Evolutionary conservation across 495 filamentous ascomycete species (phyloP), one percentile per base, ranked within the genome.

Genomic region (Daldinia decipiens): DNA sequence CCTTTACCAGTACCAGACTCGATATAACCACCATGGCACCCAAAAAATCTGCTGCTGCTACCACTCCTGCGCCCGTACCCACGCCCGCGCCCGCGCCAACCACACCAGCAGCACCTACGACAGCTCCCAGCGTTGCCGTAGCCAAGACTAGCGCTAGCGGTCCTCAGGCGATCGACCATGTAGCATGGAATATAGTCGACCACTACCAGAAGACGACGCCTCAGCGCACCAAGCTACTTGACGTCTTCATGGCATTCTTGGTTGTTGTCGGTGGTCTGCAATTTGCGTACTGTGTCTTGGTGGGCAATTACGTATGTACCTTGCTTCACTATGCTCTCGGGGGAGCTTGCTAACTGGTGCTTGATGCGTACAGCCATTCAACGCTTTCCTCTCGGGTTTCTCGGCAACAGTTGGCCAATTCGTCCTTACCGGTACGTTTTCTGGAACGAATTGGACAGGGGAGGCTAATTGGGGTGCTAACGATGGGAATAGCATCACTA

Each of bases 311-410:
- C 76, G 95, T 99, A 85, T 58, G 91, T 85, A 39, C 13, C 9
- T 58, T 45, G 2, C 54, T 52, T 31, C 15, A 5, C 24, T 19
- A 55, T 12, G 39, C 36, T 31, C 24, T 4, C 50, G 3, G n/a
- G 15, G 24, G 21, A 17, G 38, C 4, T 40, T 21, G 65, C 74
- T 43, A 39, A 31, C 58, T 31, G 3, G 6, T 57, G 5, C 52
- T 17, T 43, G n/a, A 53, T 52, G 26, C 45, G 54, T 45, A 67
- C 71, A 98, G 94, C 95, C 95, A 7, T 99, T 99, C 87, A 99
- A 99, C 80, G 95, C 95, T 72, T 99, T 99, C 84, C 86, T 99
- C 45, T 90, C 93, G 32, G 96, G 96, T 50, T 99, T 99, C 84
- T 89, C 87, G 47, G 95, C 95, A 11, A 95, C 96, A 2, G 95